Conservation (phyloP, 306 rosid species). For the Adenanthera pavonina region DNA sequence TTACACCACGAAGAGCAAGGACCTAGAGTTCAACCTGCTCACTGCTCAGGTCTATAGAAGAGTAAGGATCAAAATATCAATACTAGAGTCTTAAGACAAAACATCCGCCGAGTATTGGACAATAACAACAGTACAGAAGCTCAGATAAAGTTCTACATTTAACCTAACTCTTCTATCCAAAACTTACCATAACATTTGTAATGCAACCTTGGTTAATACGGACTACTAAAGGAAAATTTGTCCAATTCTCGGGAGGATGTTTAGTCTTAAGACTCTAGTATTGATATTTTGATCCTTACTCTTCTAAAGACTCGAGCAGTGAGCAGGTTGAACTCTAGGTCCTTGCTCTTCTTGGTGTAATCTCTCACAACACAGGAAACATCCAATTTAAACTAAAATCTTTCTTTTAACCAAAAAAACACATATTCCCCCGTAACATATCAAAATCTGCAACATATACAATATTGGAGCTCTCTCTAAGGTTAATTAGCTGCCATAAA, state of each 20-base stretch:
- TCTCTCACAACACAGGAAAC: not conserved
- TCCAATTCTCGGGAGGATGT: not conserved
- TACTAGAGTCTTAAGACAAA: not conserved
- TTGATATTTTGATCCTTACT: not conserved
- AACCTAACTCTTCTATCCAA: not conserved
- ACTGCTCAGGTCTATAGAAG: not conserved
- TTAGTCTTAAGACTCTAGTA: not conserved
- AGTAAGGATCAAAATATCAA: not conserved
- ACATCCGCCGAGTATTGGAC: not conserved
- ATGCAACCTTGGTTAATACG: too few species aligned
- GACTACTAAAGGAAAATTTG: too few species aligned
- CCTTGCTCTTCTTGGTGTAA: not conserved
- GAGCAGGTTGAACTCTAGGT: not conserved
- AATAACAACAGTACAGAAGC: not conserved
- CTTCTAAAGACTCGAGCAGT: not conserved
- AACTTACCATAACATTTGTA: not conserved
- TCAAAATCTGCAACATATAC: not conserved
- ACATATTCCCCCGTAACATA: not conserved
- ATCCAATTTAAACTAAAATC: not conserved
- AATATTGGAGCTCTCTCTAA: not conserved
- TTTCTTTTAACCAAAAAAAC: not conserved
- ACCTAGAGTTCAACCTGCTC: not conserved
- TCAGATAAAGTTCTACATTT: not conserved
- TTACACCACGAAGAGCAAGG: not conserved
- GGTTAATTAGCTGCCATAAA: not conserved